phyloP scores from a whole-genome alignment of 306 rosid genomes.

The Prosopis cineraria region DNA sequence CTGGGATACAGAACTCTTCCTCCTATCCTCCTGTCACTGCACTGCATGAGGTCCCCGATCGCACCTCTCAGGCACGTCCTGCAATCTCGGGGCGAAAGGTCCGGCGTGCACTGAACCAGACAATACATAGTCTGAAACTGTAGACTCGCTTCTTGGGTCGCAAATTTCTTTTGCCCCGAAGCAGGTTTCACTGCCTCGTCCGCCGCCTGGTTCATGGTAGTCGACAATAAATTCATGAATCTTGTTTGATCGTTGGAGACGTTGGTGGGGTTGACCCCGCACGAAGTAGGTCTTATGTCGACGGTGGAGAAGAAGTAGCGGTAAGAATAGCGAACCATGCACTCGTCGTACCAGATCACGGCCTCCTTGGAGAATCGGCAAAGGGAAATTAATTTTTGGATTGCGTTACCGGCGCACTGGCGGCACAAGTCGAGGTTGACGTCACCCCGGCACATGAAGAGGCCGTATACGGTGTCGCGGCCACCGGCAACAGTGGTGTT shows the following conservation, averaged over 20 bases:
- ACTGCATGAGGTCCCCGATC: background rate
- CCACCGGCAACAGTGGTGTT: conserved; percentile 22
- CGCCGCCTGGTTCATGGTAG: conserved; percentile 25
- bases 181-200: conserved; percentile 22
- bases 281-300: background rate
- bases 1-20: conserved; percentile 34
- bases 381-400: background rate
- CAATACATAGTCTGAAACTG: conserved; percentile 29
- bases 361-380: conserved; percentile 22
- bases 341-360: conserved; percentile 39
- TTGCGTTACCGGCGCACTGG: conserved; percentile 6
- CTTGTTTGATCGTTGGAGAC: conserved; percentile 8
- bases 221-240: conserved; percentile 24
- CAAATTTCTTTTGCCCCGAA: conserved; percentile 25
- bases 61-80: conserved; percentile 12
- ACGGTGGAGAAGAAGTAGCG: conserved; percentile 26
- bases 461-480: conserved; percentile 15
- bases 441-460: conserved; percentile 43
- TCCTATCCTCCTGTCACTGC: conserved; percentile 19
- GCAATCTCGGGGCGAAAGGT: conserved; percentile 29
- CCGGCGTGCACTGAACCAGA: conserved; percentile 40
- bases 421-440: background rate
- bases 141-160: conserved; percentile 10
- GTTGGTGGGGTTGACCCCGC: background rate
- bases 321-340: conserved; percentile 38